Conservation (phyloP, 2,329 filamentous ascomycete genomes). For the Exophiala sp. region DNA sequence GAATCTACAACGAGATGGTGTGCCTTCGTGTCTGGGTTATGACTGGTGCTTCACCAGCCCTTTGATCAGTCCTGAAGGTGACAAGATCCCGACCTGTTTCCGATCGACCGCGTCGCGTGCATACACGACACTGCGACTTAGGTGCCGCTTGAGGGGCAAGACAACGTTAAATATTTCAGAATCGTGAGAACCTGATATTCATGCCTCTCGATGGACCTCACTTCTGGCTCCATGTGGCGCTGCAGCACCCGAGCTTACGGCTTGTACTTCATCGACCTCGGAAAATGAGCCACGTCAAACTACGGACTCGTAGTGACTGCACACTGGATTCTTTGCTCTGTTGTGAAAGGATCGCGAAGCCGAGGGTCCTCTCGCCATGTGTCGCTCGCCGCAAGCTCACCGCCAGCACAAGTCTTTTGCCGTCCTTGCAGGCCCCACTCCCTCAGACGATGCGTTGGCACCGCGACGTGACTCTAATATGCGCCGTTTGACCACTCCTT, state of each 20-base stretch:
- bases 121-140: constrained; percentile 1
- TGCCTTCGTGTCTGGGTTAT: neutral
- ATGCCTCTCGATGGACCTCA: neutral
- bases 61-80: neutral
- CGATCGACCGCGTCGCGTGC: neutral
- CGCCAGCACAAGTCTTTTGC: constrained; percentile 17
- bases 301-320: constrained; percentile 12
- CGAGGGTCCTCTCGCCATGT: constrained; percentile 22
- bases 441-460: constrained; percentile 25
- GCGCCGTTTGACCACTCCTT: constrained; percentile 2
- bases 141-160: constrained; percentile 3
- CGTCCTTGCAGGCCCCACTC: constrained; percentile 18
- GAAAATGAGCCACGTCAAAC: constrained; percentile 22
- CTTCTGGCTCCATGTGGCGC: constrained; percentile 3
- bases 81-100: neutral
- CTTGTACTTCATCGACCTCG: constrained; percentile 10
- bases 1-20: neutral
- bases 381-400: constrained; percentile 19
- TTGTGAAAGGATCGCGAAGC: constrained; percentile 11
- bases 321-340: constrained; percentile 3
- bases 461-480: constrained; percentile 9
- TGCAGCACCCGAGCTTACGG: constrained; percentile 10
- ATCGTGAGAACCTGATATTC: constrained; percentile 2
- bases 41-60: neutral
- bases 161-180: neutral